Base-by-base conservation (phyloP, 768 basidiomycete species). In the Hygrophorus russula region DNA sequence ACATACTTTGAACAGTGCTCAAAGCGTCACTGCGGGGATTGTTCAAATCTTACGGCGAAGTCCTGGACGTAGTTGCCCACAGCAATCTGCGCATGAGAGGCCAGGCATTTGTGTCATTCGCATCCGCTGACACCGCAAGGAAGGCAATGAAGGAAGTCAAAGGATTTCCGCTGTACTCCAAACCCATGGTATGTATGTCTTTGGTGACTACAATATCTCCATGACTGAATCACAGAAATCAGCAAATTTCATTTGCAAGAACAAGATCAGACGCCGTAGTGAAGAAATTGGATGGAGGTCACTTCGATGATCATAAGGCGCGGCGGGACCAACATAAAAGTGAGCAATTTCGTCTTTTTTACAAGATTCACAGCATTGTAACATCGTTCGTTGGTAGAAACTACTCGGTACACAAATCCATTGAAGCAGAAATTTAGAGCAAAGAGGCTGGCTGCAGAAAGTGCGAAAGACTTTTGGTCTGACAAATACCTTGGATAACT, bases 21-120 rank as follows among this genome's bases (percentile, higher is more conserved):
- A 96, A 93, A 63, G 69, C 87, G 42, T 89, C 91, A 3, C 67
- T 99, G 36, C 73, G 77, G 10, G 83, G 83, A 28, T 70, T 99
- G 24, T 98, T 99, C 73, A 90, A 90, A 61, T 74, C 82, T 11
- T 99, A 97, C 55, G 90, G 92, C 10, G 82, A 87, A 49, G 85
- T 99, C 13, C 64, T 97, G 19, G 90, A 94, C 57, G 90, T 99
- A n/a, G 85, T 92, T 14, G 92, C 93, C 8, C 96, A 99, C 61
- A 65, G 71, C 41, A 98, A 96, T 68, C 64, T 99, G 47, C 80
- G 96, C 31, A 99, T 99, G 96, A 75, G 96, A 31, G 96, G 96
- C 12, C 96, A 99, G 65, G 96, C 96, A 3, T 99, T 99, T 58
- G 89, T 99, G 30, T 90, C 88, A 30, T 96, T 99, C 60, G 72